A percentile compares a stretch with the other conserved stretches of the same genome.
Evolutionary conservation across 441 rosid species (phyloP).

Genomic region (Macaranga tanarius): DNA sequence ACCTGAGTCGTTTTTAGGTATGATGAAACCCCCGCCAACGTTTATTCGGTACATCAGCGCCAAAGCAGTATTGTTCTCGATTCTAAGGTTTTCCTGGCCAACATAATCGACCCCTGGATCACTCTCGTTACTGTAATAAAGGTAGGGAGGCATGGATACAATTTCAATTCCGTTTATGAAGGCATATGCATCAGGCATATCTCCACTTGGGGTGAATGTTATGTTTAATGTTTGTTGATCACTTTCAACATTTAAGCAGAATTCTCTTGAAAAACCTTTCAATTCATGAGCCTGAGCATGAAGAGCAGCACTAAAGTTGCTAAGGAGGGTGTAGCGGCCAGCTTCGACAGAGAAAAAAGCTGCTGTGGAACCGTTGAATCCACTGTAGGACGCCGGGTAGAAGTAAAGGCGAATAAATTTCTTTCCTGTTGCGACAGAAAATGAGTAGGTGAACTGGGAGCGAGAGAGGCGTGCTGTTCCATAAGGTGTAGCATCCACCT

Average conservation of each 20-base stretch:
- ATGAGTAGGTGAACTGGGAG: slow-evolving; percentile 34
- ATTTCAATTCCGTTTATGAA: slow-evolving; percentile 58
- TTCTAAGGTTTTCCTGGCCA: too few species aligned
- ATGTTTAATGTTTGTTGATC: slow-evolving; percentile 12
- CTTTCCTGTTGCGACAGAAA: slow-evolving; percentile 31
- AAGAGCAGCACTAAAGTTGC: slow-evolving; percentile 38
- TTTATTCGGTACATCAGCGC: slow-evolving; percentile 37
- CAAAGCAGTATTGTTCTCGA: slow-evolving; percentile 16
- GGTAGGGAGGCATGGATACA: slow-evolving; percentile 34
- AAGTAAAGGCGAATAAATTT: slow-evolving; percentile 42
- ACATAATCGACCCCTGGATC: too few species aligned
- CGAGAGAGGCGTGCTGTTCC: slow-evolving; percentile 24
- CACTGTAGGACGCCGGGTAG: slow-evolving; percentile 24
- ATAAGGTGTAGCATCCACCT: not conserved
- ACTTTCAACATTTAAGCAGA: slow-evolving; percentile 24
- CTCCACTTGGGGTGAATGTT: slow-evolving; percentile 29
- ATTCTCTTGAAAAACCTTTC: slow-evolving; percentile 23
- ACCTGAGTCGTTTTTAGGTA: not conserved
- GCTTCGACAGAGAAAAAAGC: slow-evolving; percentile 35
- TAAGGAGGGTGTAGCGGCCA: slow-evolving; percentile 35
- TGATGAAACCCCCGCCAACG: slow-evolving; percentile 25
- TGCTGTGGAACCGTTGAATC: slow-evolving; percentile 19
- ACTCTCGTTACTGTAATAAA: slow-evolving; percentile 22
- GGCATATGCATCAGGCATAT: slow-evolving; percentile 27
- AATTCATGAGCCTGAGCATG: not conserved